Evolutionary conservation across 331 rosid species (phyloP), one percentile per base, ranked within the genome.

Genomic region (Arachis monticola): DNA sequence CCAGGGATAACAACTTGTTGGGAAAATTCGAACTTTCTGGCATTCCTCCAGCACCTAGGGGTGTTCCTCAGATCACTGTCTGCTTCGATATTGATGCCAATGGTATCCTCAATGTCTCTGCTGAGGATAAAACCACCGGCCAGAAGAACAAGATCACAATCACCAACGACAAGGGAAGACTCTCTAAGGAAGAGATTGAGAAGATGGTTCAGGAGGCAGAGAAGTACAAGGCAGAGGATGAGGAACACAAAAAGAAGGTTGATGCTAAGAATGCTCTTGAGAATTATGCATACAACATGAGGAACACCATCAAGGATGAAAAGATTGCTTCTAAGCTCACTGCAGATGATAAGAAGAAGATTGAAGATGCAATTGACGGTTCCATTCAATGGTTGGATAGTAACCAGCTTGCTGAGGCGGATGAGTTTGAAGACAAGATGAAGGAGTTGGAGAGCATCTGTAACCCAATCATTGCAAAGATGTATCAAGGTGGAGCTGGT

Each of bases 151-250:
- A 84, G 51, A 84, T 84, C 35, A 84, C 85, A 0, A 84, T 84
- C 42, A 84, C 87, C 12, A 84, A 80, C 3, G 85, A 84, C 83
- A 77, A 80, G 67, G 87, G 85, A 0, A 80, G 87, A 7, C 82
- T 80, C 1, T 80, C 84, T 0, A 80, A 83, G 53, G 87, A 80
- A 0, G 87, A 84, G 8, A 84, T 84, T 3, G 85, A 84, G 69
- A 84, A 80, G 55, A 84, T 84, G 87, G 85, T 84, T 0, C 78
- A 84, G 50, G 87, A 80, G 77, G 87, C 87, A 0, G 87, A 84
- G 69, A 84, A 80, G 74, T 80, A 84, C 83, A 84, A 80, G 76
- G 85, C 83, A 0, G 87, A 84, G 80, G 87, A 84, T 2, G 87
- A 84, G 42, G 87, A 84, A 14, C 85, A 80, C 81, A 84, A 84